A percentile compares a stretch with the other conserved stretches of the same genome.
Conservation (phyloP, 345 rosid genomes). For the Heritiera littoralis region DNA sequence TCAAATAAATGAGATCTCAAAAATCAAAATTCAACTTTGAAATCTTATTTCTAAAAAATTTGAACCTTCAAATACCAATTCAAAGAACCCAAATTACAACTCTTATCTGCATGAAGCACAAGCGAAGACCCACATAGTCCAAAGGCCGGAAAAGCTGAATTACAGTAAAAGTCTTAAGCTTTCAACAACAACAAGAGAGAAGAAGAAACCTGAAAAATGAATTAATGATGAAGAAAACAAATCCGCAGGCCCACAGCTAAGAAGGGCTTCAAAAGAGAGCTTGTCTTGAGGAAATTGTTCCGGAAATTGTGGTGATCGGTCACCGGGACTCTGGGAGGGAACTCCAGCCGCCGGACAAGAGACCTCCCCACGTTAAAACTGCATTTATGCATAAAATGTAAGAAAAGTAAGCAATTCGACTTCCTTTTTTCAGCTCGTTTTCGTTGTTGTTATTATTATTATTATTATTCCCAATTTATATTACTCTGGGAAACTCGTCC, state of each 20-base stretch:
- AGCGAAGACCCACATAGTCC: slow-evolving; percentile 1
- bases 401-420: background rate
- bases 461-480: too few species aligned
- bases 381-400: background rate
- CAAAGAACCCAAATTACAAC: background rate
- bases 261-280: background rate
- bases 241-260: background rate
- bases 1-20: background rate
- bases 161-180: background rate
- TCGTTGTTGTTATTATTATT: too few species aligned
- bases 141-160: background rate
- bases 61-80: background rate
- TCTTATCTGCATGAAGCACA: background rate
- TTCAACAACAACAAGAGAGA: background rate
- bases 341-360: background rate
- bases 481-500: too few species aligned
- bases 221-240: background rate
- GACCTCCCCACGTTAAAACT: background rate
- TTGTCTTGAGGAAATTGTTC: background rate
- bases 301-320: background rate
- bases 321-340: background rate
- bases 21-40: background rate
- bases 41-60: background rate
- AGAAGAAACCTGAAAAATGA: slow-evolving; percentile 4
- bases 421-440: background rate